Base-by-base conservation (phyloP, 805 yeast species). In the Wickerhamomyces rabaulensis region DNA sequence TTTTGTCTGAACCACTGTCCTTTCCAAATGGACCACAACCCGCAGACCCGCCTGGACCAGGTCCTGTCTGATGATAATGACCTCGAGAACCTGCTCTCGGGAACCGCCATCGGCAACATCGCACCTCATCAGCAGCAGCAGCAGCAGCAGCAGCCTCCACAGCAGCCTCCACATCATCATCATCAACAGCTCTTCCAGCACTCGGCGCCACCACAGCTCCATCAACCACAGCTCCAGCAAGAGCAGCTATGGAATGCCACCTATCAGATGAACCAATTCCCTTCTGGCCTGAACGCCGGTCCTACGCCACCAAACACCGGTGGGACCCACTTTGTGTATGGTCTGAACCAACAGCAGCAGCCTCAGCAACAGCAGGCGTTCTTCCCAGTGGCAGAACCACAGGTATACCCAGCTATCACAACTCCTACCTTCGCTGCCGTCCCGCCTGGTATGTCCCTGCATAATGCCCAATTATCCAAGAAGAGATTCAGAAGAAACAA, bases 281-380 rank as follows among this genome's bases (percentile, higher is more conserved):
- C 36, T 9, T 16, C 10, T n/a, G 27, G 31, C 31, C n/a, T 27
- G 6, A 27, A 27, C n/a, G 31, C 31, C 31, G n/a, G n/a, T 8
- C n/a, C 31, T 4, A 27, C 31, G 31, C n/a, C n/a, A 10, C 31
- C 31, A 27, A 27, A 27, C n/a, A 13, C 31, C 7, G 31, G n/a
- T 3, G 31, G 31, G 31, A 27, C 12, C 10, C 31, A 27, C n/a
- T 27, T 27, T 7, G 13, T 27, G n/a, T 13, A 27, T n/a, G 31
- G 31, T 3, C 3, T 27, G n/a, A 13, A 27, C n/a, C 31, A 27
- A 16, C 42, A 42, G 10, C 22, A 36, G 4, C 39, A 36, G 9
- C 44, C 25, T 25, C 49, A 48, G 9, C 48, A 41, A 17, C 49
- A 29, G 12, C 46, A 44, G 29, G 25, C 9, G 15, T 39, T 17